Conservation (phyloP, 2,329 filamentous ascomycete genomes). For the Periconia digitata region DNA sequence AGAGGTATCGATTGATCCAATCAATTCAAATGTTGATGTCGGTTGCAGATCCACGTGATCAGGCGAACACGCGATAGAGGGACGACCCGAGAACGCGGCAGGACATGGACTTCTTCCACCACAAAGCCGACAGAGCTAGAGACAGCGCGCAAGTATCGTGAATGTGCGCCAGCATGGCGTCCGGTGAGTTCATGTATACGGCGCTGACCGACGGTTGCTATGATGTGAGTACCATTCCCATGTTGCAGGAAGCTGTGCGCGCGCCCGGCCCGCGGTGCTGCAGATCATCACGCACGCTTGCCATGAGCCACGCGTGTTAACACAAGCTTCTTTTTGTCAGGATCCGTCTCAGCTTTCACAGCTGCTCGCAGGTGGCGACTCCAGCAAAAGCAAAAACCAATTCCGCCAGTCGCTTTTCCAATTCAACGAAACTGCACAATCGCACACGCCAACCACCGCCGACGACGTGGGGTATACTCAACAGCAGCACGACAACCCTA, state of each 20-base stretch:
- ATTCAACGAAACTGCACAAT: conserved; percentile 25
- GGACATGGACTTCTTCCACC: no score
- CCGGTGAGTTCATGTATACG: conserved; percentile 21
- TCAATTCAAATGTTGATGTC: no score
- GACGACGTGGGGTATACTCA: conserved; percentile 6
- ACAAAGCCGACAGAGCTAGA: no score
- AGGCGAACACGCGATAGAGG: no score
- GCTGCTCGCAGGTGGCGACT: conserved; percentile 29
- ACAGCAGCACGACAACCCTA: conserved; percentile 5
- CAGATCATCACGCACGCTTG: conserved; percentile 21
- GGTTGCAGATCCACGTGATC: no score
- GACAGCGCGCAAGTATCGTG: background rate
- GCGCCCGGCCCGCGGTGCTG: conserved; percentile 24
- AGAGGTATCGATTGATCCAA: no score
- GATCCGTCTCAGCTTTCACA: conserved; percentile 42
- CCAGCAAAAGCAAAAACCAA: background rate
- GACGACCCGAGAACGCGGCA: no score
- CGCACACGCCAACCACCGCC: conserved; percentile 12
- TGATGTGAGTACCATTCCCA: conserved; percentile 32
- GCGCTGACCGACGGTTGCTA: conserved; percentile 32
- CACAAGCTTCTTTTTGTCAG: conserved; percentile 21
- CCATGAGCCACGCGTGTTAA: conserved; percentile 11
- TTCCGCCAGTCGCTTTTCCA: conserved; percentile 14
- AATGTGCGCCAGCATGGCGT: conserved; percentile 23
- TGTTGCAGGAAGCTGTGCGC: conserved; percentile 15